phyloP scores from a whole-genome alignment of 805 yeast genomes.

The Pichia deserticola region DNA sequence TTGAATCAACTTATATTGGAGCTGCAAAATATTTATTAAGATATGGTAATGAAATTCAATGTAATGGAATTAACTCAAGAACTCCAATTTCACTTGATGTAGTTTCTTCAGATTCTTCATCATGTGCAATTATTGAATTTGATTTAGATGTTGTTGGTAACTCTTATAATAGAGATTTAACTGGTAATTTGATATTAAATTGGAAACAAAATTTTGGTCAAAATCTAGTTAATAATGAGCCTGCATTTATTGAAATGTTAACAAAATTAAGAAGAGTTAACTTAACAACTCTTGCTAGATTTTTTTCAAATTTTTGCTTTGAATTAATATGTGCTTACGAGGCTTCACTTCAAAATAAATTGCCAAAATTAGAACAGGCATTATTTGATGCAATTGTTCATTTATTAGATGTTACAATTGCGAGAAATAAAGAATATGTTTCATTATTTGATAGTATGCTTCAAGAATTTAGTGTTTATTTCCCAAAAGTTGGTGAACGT shows the following conservation, averaged over 20 bases:
- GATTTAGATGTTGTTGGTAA: slow-evolving; percentile 65
- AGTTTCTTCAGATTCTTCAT: slow-evolving; percentile 33
- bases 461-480: slow-evolving; percentile 23
- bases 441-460: slow-evolving; percentile 48
- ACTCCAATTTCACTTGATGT: slow-evolving; percentile 40
- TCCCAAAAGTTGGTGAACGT: slow-evolving; percentile 47
- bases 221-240: slow-evolving; percentile 31
- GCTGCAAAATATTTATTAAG: slow-evolving; percentile 42
- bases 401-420: slow-evolving; percentile 54
- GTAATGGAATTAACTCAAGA: slow-evolving; percentile 29
- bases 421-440: slow-evolving; percentile 57
- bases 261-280: slow-evolving; percentile 46
- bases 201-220: slow-evolving; percentile 43
- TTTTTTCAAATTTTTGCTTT: slow-evolving; percentile 50
- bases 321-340: slow-evolving; percentile 29
- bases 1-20: slow-evolving; percentile 59
- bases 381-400: slow-evolving; percentile 52
- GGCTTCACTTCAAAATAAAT: slow-evolving; percentile 14
- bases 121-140: slow-evolving; percentile 40
- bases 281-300: slow-evolving; percentile 45
- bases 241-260: slow-evolving; percentile 41
- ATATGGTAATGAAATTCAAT: slow-evolving; percentile 20
- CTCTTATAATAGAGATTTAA: slow-evolving; percentile 48
- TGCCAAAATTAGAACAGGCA: slow-evolving; percentile 25
- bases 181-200: slow-evolving; percentile 46